Percentiles rank a stretch among this genome's conserved stretches.
These are phyloP conservation scores for Biscogniauxia marginata DNA, from an alignment of 2,329 filamentous ascomycete genomes.

Conservation along the genomic window DNA sequence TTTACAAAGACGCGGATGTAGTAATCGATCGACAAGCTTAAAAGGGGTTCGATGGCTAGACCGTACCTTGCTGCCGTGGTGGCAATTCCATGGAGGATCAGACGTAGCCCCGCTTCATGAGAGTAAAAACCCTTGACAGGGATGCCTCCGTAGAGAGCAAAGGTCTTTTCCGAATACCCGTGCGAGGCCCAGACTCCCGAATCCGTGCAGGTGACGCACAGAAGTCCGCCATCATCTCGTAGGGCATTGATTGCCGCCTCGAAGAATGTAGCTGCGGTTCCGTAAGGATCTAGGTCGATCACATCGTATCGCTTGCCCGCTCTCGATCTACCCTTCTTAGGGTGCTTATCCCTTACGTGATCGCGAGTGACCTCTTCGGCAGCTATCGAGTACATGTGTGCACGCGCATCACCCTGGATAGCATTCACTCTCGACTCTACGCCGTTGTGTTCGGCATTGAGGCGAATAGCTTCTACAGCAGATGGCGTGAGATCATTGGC, in stretches of 20 bases:
- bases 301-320: constrained; percentile 75
- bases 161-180: constrained; percentile 92
- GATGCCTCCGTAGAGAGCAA: constrained; percentile 86
- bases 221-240: constrained; percentile 77
- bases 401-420: constrained; percentile 78
- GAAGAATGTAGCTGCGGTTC: constrained; percentile 87
- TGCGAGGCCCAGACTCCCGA: constrained; percentile 92
- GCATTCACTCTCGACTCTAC: constrained; percentile 69
- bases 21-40: constrained; percentile 94
- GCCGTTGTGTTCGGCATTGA: constrained; percentile 82
- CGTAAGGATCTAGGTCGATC: constrained; percentile 95
- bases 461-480: constrained; percentile 76
- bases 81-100: constrained; percentile 82
- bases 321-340: constrained; percentile 37
- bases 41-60: constrained; percentile 81
- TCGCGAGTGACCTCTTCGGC: constrained; percentile 50
- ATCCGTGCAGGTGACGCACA: constrained; percentile 96
- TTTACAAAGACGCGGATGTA: constrained; percentile 88
- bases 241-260: constrained; percentile 87
- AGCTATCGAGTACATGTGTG: constrained; percentile 81
- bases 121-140: constrained; percentile 82
- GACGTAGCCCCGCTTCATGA: constrained; percentile 84
- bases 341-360: constrained; percentile 37
- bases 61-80: constrained; percentile 82
- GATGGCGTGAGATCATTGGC: constrained; percentile 84